Conservation (phyloP, 176 grass and related monocot species). For the Paspalum notatum region DNA sequence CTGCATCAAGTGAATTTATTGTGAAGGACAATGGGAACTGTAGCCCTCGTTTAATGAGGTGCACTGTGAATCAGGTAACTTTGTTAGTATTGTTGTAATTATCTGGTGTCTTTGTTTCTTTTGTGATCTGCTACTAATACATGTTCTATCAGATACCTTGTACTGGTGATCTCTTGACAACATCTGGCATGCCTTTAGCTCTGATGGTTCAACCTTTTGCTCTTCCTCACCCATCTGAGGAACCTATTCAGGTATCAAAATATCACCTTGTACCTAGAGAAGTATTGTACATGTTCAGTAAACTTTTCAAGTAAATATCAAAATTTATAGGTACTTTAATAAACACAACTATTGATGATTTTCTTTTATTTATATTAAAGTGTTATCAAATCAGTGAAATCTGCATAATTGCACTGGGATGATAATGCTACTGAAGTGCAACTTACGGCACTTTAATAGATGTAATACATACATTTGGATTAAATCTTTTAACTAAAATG, state of each 20-base stretch:
- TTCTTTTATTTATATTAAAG: not conserved
- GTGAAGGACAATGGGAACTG: conserved; percentile 91
- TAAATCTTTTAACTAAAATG: not conserved
- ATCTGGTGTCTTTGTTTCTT: conserved; percentile 17
- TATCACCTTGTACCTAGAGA: not conserved
- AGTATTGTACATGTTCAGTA: not conserved
- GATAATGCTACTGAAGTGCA: not conserved
- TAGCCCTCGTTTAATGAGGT: conserved; percentile 88
- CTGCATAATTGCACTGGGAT: not conserved
- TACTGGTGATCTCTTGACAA: conserved; percentile 79
- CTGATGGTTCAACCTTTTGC: conserved; percentile 89
- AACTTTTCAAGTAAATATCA: not conserved
- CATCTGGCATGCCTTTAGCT: conserved; percentile 81
- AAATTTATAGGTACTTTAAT: not conserved
- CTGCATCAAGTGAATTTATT: conserved; percentile 76
- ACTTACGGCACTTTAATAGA: too few species aligned
- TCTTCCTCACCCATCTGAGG: conserved; percentile 82
- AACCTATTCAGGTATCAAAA: conserved; percentile 71
- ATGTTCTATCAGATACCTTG: conserved; percentile 78
- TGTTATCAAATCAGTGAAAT: conserved; percentile 9
- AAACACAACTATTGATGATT: not conserved
- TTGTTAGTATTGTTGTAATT: not conserved
- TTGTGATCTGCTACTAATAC: conserved; percentile 37
- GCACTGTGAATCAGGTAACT: conserved; percentile 79
- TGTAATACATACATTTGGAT: not conserved